phyloP scores from a whole-genome alignment of 2,329 filamentous ascomycete genomes.

The Aspergillus puulaauensis region DNA sequence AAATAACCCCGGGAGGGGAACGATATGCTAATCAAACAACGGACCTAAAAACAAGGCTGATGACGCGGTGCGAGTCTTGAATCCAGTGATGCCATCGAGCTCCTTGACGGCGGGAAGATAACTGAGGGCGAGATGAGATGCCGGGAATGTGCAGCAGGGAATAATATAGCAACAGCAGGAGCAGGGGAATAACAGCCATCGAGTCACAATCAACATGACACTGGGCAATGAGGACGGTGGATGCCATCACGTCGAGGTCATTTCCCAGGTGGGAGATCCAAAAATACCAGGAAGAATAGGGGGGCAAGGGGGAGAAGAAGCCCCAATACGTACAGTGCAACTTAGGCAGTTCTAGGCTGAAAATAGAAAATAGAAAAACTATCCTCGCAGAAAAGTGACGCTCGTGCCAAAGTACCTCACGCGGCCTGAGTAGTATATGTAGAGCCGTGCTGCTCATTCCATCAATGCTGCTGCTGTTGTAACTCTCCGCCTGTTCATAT shows the following conservation, averaged over 20 bases:
- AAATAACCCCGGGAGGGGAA: not conserved
- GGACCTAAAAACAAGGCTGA: not conserved
- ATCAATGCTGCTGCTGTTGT: not conserved
- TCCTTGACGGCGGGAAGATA: not conserved
- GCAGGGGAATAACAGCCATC: not conserved
- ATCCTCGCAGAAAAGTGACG: not conserved
- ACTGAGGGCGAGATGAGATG: too few species aligned
- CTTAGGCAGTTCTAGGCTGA: not conserved
- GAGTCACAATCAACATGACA: constrained; percentile 4
- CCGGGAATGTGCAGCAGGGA: too few species aligned
- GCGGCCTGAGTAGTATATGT: not conserved
- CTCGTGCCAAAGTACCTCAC: constrained; percentile 8
- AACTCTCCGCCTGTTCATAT: not conserved
- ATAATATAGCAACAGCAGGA: not conserved
- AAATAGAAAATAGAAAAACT: not conserved
- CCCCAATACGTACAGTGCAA: not conserved
- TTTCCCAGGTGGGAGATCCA: not conserved
- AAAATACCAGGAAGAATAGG: constrained; percentile 4
- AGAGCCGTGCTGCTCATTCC: not conserved
- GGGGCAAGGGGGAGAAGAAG: not conserved
- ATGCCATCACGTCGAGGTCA: constrained; percentile 2
- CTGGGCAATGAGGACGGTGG: not conserved
- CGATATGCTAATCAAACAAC: not conserved
- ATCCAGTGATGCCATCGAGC: not conserved
- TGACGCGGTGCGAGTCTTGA: not conserved